Base-by-base conservation (phyloP, 2,329 filamentous ascomycete genomes). In the Venturiaceae sp. region DNA sequence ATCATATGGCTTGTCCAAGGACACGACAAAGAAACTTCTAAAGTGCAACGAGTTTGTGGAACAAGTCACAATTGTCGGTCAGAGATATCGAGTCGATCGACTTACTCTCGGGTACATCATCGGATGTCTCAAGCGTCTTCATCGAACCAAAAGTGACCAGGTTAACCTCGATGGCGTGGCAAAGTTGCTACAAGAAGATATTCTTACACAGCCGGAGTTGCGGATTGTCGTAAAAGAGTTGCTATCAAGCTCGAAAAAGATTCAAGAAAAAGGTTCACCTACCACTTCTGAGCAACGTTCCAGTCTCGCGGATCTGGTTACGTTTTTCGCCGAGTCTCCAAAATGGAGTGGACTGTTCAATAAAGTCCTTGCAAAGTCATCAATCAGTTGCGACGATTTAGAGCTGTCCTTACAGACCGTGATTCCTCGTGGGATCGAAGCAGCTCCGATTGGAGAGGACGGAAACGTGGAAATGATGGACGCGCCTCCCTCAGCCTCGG, bases 61-160 rank as follows among this genome's bases (percentile, higher is more conserved):
- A 39, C 77, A 82, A 13, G 74, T 92, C 1, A 71, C 80, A 2
- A 79, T 83, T 34, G 78, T 91, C 62, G 81, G 83, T 6, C 77
- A 78, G 63, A 81, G 85, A 64, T 86, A 85, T 63, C 80, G 83
- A 14, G 81, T 88, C 14, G 86, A 89, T 63, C 88, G 85, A 66
- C 75, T 92, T 37, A 82, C 85, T 36, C 84, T 87, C 64, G 87
- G 88, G 2, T 76, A 89, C n/a, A 86, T 84, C 61, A 73, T 89
- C 39, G 83, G 85, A 19, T 55, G 46, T 30, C 21, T 58, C 14
- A 55, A 53, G 26, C 57, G 57, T 28, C 23, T 44, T 19, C 52
- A 34, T 34, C 32, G 52, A 5, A 11, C 30, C 2, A 53, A 53
- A 14, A 37, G 32, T n/a, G 34, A 37, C 28, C 23, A 13, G 33